Base-by-base conservation (phyloP, 1,139 yeast genomes). In the Casaregolazyma suthepensis region DNA sequence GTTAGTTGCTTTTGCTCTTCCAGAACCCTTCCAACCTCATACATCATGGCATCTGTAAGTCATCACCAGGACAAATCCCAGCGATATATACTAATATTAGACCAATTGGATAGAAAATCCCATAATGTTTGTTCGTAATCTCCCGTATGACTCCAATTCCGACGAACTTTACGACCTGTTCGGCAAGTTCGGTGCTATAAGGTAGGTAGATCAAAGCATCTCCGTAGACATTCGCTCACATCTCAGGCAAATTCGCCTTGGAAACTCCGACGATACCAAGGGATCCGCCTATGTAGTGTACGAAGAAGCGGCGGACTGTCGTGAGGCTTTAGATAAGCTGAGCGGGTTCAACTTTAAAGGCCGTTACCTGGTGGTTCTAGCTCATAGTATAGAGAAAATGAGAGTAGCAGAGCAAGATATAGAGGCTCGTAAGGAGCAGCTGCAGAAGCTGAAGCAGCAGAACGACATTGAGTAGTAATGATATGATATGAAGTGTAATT, bases 261-360 rank as follows among this genome's bases (percentile, higher is more conserved):
- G 86, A 1, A 73, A 70, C 50, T 69, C 70, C 1, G 66, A 64
- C 17, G 72, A 72, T 17, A 75, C 79, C 0, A 73, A 68, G 53
- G 87, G 87, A 3, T 78, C 83, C 3, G 83, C 85, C 18, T 75
- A 77, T 53, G 77, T 82, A n/a, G 76, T 83, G 3, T 83, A 77
- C 63, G 78, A 75, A 54, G 77, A 77, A 52, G 57, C 77, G 23
- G 66, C 68, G 35, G 75, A 75, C 58, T 85, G 87, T 6, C 66
- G 68, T 20, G 67, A 68, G 23, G 87, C 87, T 1, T 71, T 76
- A 26, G 77, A 72, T 20, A 82, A 79, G 57, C 66, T 82, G 52
- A 79, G 80, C 50, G 89, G 89, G 0, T 78, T 78, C 60, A 82
- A 82, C 61, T 79, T 79, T 59, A 76, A 79, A 53, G 83, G 83